phyloP scores from a whole-genome alignment of 768 basidiomycete species.

The Lentinula boryana region DNA sequence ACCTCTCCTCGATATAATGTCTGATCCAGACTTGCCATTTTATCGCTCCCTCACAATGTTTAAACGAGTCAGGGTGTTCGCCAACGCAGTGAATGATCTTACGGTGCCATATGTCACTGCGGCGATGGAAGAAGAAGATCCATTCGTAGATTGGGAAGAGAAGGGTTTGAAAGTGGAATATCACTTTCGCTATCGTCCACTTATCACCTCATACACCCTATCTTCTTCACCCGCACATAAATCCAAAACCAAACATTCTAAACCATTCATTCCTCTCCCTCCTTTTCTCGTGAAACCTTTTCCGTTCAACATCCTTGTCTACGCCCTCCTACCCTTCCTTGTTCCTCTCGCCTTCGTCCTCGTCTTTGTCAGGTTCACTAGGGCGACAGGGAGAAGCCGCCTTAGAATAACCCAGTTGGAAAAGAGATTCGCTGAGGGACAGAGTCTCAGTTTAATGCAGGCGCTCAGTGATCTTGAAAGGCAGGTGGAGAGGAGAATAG shows the following conservation, averaged over 20 bases:
- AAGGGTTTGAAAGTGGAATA: slow-evolving; percentile 29
- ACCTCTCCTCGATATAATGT: slow-evolving; percentile 49
- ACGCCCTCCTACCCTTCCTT: slow-evolving; percentile 55
- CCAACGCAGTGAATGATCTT: slow-evolving; percentile 40
- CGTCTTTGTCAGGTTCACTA: slow-evolving; percentile 45
- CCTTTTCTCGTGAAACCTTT: neutral
- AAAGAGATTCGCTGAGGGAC: slow-evolving; percentile 36
- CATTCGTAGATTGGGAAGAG: slow-evolving; percentile 29
- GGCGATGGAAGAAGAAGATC: slow-evolving; percentile 29
- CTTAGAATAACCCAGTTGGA: slow-evolving; percentile 62
- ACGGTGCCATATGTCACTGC: slow-evolving; percentile 33
- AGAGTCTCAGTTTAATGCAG: slow-evolving; percentile 36
- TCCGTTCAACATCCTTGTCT: slow-evolving; percentile 31
- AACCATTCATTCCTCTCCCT: neutral
- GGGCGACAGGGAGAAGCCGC: slow-evolving; percentile 54
- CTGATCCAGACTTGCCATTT: slow-evolving; percentile 72
- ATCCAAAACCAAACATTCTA: neutral
- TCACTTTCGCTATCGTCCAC: neutral
- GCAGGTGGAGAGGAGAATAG: slow-evolving; percentile 53
- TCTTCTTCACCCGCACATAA: neutral
- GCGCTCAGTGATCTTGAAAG: slow-evolving; percentile 23
- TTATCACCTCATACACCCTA: neutral
- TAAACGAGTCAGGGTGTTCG: slow-evolving; percentile 49
- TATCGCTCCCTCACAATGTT: slow-evolving; percentile 68
- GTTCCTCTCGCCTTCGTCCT: slow-evolving; percentile 56